Evolutionary conservation across 1,284 basidiomycete species (phyloP).

Genomic region (Amylostereum areolatum): DNA sequence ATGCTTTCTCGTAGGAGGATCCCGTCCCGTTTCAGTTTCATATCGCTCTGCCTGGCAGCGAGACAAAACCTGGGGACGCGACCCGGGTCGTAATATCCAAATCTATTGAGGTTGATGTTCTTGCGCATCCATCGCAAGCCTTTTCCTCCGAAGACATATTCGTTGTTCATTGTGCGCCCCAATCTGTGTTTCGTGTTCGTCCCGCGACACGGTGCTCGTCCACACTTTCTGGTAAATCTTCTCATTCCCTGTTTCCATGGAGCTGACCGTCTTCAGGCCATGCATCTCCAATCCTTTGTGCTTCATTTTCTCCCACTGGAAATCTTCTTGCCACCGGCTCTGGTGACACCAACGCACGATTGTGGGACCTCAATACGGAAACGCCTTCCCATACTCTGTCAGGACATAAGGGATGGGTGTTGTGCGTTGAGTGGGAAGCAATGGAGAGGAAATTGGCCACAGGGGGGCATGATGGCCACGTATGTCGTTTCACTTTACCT

Average conservation of each 20-base stretch:
- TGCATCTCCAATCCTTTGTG: conserved; percentile 90
- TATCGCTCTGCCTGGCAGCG: conserved; percentile 60
- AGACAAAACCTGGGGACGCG: conserved; percentile 42
- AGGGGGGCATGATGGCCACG: conserved; percentile 87
- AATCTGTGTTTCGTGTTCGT: conserved; percentile 93
- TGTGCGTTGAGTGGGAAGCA: conserved; percentile 97
- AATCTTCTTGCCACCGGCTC: conserved; percentile 90
- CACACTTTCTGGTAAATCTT: conserved; percentile 71
- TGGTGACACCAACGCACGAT: conserved; percentile 87
- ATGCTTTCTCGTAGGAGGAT: conserved; percentile 49
- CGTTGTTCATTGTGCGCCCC: conserved; percentile 84
- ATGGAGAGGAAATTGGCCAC: conserved; percentile 88
- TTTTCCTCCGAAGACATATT: conserved; percentile 88
- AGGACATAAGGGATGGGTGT: conserved; percentile 93
- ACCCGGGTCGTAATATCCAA: conserved; percentile 75
- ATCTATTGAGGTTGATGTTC: conserved; percentile 76
- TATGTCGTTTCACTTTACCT: conserved; percentile 27
- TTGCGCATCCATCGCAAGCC: conserved; percentile 61
- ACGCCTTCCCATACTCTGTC: conserved; percentile 83
- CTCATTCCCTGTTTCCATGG: background rate
- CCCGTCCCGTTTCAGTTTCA: conserved; percentile 89
- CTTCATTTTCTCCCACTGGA: conserved; percentile 92
- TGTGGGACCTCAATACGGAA: conserved; percentile 96
- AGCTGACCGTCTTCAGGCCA: conserved; percentile 53
- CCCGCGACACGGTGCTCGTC: conserved; percentile 92